Evolutionary conservation across 78 protist species (phyloP).

Genomic region (Bodo saltans): DNA sequence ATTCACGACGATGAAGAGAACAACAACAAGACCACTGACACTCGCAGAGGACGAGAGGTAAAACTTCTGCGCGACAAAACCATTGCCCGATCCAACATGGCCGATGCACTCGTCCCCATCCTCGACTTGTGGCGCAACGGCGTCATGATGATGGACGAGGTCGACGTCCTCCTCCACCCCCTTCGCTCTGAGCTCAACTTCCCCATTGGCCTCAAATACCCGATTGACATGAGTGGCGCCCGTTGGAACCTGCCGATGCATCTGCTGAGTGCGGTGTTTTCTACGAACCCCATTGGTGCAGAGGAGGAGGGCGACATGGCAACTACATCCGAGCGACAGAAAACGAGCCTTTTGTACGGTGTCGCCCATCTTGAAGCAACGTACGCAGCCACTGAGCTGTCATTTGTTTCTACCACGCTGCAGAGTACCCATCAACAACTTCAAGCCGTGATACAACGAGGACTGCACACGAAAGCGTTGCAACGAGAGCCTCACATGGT

Average conservation of each 20-base stretch:
- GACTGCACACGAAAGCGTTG: conserved; percentile 6
- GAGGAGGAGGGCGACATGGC: neutral
- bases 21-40: neutral
- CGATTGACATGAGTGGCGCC: conserved; percentile 32
- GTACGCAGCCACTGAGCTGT: no score
- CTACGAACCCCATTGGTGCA: no score
- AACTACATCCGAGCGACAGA: neutral
- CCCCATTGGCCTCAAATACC: conserved; percentile 62
- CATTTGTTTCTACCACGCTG: no score
- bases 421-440: no score
- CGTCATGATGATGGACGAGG: conserved; percentile 50
- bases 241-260: conserved; percentile 72
- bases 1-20: neutral
- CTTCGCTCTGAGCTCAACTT: conserved; percentile 72
- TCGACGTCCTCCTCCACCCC: conserved; percentile 75
- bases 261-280: conserved; percentile 55
- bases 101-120: conserved; percentile 5
- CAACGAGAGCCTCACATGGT: conserved; percentile 59
- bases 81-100: neutral
- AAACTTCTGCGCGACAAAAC: neutral
- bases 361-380: no score
- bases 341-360: neutral
- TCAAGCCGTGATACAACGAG: neutral
- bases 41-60: neutral
- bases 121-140: conserved; percentile 27